Evolutionary conservation across 176 grass and related monocot genomes (phyloP).

Genomic region (Tuctoria greenei): DNA sequence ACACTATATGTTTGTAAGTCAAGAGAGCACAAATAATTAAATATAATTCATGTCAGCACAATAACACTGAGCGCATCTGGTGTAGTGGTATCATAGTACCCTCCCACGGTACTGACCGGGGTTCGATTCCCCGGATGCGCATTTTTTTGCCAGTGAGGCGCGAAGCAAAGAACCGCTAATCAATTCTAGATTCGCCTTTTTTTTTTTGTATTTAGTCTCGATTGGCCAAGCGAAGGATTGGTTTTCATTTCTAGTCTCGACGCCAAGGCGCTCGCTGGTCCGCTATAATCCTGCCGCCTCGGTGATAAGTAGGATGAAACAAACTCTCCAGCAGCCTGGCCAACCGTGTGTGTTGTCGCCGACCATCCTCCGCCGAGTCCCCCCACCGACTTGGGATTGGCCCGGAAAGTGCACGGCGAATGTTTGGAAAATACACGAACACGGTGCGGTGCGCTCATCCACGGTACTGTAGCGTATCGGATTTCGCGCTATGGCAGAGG

Average conservation of each 20-base stretch:
- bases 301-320: neutral
- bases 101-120: conserved; percentile 98
- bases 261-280: neutral
- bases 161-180: neutral
- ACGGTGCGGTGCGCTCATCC: neutral
- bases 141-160: neutral
- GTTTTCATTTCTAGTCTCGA: neutral
- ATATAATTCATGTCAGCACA: too few species aligned
- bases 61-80: too few species aligned
- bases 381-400: neutral
- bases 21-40: too few species aligned
- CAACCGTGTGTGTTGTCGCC: neutral
- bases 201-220: too few species aligned
- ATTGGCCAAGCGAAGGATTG: neutral
- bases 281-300: too few species aligned
- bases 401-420: neutral
- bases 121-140: conserved; percentile 99
- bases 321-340: neutral
- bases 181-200: neutral
- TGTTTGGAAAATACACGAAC: neutral
- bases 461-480: neutral
- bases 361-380: neutral
- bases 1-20: too few species aligned
- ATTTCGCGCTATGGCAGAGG: neutral
- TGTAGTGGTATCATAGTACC: conserved; percentile 99